Percentiles rank a stretch among this genome's conserved stretches.
These are phyloP conservation scores for Solanum clarkiae DNA, from an alignment of 257 asterid species.

Conservation along the genomic window DNA sequence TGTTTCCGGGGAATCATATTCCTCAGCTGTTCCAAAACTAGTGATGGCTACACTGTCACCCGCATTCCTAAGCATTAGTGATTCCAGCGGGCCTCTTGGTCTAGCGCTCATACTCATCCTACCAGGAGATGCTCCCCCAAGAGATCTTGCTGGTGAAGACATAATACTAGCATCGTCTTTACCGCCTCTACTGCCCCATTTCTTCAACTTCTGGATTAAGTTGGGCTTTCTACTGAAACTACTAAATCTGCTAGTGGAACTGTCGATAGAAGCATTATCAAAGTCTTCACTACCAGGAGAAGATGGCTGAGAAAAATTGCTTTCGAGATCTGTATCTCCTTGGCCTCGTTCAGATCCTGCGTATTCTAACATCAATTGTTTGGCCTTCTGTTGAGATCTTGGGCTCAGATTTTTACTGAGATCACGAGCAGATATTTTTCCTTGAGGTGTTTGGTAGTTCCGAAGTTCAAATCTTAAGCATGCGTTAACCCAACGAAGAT, in stretches of 20 bases:
- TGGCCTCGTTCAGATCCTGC: conserved; percentile 96
- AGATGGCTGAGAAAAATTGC: conserved; percentile 69
- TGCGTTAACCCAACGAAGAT: conserved; percentile 97
- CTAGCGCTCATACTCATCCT: conserved; percentile 29
- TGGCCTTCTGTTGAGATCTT: conserved; percentile 74
- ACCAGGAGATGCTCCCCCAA: conserved; percentile 60
- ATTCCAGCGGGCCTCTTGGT: conserved; percentile 72
- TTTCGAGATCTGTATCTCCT: conserved; percentile 85
- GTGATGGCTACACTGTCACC: conserved; percentile 71
- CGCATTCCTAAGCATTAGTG: conserved; percentile 78
- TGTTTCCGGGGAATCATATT: conserved; percentile 50
- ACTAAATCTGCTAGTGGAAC: conserved; percentile 60
- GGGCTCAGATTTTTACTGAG: conserved; percentile 82
- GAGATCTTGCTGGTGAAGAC: conserved; percentile 76
- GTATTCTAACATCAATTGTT: conserved; percentile 78
- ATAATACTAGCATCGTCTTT: conserved; percentile 57
- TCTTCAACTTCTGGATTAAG: conserved; percentile 76
- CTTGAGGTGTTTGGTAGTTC: conserved; percentile 63
- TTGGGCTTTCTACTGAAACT: conserved; percentile 61
- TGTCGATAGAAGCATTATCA: conserved; percentile 59
- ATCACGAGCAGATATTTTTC: conserved; percentile 77
- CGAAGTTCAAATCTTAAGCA: conserved; percentile 89
- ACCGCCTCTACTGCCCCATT: conserved; percentile 64
- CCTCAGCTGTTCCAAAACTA: conserved; percentile 61
- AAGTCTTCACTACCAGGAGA: conserved; percentile 93